Evolutionary conservation across 1,139 yeast genomes (phyloP), one percentile per base, ranked within the genome.

Genomic region (Kodamaea anthophila): DNA sequence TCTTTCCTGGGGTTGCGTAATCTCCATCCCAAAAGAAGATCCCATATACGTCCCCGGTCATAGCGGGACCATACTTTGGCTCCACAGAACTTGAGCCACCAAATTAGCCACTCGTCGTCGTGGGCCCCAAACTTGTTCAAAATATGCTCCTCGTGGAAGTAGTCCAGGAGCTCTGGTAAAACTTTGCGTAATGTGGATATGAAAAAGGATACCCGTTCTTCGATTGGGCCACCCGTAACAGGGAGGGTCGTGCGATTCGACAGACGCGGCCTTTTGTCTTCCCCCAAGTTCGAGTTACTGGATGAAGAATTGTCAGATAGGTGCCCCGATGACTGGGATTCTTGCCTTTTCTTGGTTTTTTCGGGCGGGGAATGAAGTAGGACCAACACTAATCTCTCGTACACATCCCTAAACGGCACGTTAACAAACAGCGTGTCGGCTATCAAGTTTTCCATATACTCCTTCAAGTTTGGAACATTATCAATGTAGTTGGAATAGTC

Each of bases 81-180:
- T n/a, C 96, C 96, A 47, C 85, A 74, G 68, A 85, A 87, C 49
- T 87, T 85, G 40, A 87, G 63, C 96, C 96, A 88, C 94, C 96
- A 88, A 21, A 85, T 69, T 21, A 87, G 62, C 96, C 96, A 88
- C 47, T 83, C 93, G 44, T 84, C 93, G 43, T 85, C 88, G 33
- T 73, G 69, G 28, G 74, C 61, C 23, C 78, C 79, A 40, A 72
- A 63, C 26, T 77, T 70, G 33, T 74, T 65, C 31, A 83, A 56
- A 22, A 82, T 74, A 38, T 82, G 91, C 46, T 88, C 96, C 46
- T 86, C 95, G 27, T 76, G 80, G 42, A 88, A 74, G 40, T 77
- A 84, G 36, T 71, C 74, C 31, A 85, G 78, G 28, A 88, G 55
- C 44, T 85, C 96, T 1, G 96, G 96, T 31, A 84, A 57, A 25